phyloP scores from a whole-genome alignment of 306 rosid genomes.

The Begonia peltatifolia region DNA sequence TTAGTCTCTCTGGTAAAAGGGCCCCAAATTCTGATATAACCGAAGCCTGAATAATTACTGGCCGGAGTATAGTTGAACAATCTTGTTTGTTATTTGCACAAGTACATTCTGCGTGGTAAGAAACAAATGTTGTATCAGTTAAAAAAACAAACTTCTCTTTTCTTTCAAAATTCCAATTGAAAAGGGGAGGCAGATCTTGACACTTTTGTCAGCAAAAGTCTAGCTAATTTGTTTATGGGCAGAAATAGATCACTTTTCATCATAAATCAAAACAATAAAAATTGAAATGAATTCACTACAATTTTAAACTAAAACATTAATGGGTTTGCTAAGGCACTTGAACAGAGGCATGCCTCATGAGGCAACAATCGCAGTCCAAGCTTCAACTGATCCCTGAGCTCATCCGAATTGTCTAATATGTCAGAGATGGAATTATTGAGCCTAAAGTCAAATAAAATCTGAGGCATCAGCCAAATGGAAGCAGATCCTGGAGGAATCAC shows the following conservation, averaged over 20 bases:
- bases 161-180: too few relatives aligned
- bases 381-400: constrained; percentile 54
- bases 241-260: too few relatives aligned
- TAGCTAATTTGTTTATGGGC: too few relatives aligned
- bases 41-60: constrained; percentile 59
- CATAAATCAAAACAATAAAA: too few relatives aligned
- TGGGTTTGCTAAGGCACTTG: constrained; percentile 1
- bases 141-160: background rate
- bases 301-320: background rate
- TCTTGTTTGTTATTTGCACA: constrained; percentile 50
- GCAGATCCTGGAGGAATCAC: constrained; percentile 54
- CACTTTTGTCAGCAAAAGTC: too few relatives aligned
- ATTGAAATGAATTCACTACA: background rate
- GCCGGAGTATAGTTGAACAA: constrained; percentile 46
- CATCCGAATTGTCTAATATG: constrained; percentile 37
- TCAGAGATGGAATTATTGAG: constrained; percentile 56
- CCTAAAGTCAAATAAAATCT: constrained; percentile 69
- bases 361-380: constrained; percentile 44
- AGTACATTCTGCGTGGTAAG: constrained; percentile 46
- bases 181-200: too few relatives aligned
- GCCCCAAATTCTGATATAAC: constrained; percentile 35
- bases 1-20: constrained; percentile 49
- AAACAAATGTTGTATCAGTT: background rate
- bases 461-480: constrained; percentile 52
- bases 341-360: constrained; percentile 50